phyloP scores from a whole-genome alignment of 257 asterid species.

The Penstemon eatonii region DNA sequence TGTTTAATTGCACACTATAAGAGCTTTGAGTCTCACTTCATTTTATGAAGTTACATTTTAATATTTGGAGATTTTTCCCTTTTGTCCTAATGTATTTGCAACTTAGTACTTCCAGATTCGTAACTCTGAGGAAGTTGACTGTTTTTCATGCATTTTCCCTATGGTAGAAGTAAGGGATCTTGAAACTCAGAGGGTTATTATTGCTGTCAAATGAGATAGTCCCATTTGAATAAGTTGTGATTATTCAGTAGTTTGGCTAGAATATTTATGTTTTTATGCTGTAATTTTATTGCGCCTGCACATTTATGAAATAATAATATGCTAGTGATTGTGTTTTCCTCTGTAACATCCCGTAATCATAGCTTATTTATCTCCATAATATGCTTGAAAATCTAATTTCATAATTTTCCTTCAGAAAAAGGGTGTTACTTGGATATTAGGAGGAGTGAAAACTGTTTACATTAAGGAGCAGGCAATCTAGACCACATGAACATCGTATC shows the following conservation, averaged over 20 bases:
- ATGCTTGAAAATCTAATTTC: neutral
- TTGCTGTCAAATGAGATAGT: neutral
- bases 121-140: neutral
- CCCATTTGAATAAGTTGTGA: neutral
- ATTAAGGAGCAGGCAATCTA: neutral
- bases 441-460: neutral
- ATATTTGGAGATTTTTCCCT: neutral
- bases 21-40: neutral
- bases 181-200: neutral
- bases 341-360: neutral
- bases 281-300: neutral
- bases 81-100: neutral
- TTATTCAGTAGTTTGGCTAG: neutral
- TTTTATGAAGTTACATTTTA: neutral
- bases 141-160: neutral
- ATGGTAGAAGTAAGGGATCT: neutral
- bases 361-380: neutral
- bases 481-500: neutral
- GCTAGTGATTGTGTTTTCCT: neutral
- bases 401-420: neutral
- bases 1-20: neutral
- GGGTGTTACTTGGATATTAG: neutral
- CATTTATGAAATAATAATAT: neutral
- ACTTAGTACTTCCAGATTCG: neutral
- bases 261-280: neutral